Evolutionary conservation across 306 rosid genomes (phyloP), one percentile per base, ranked within the genome.

Genomic region (Lathyrus aphaca): DNA sequence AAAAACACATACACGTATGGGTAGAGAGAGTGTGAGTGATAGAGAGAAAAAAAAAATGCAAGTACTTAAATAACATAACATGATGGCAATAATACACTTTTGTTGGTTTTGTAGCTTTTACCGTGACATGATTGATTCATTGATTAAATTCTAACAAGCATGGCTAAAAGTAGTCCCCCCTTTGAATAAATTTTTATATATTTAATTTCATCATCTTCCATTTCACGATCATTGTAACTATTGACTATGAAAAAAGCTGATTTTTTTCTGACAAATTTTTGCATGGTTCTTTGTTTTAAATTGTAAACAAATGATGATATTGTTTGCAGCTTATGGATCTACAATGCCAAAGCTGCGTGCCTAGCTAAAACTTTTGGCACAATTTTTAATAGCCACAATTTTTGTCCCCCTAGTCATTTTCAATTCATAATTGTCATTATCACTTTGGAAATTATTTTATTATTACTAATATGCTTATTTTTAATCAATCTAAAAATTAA

Each of bases 71-170:
- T 54, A 75, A 61, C 75, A 67, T 54, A 77, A 60, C 71, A 69
- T 86, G 54, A 85, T 83, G 85, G 77, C 82, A 76, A 72, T 66
- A 39, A 77, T 80, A 79, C 82, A 75, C 82, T 82, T 70, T 38
- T 76, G 59, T 48, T 69, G 55, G 68, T 71, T 85, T 83, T 84
- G 75, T 81, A 78, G 80, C 79, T 81, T 54, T 82, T 54, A 83
- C 92, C 74, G 69, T 81, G 74, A 68, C 79, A 86, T 92, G 85
- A 89, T 92, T 88, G 87, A 86, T 66, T 37, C 83, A 80, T 79
- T 80, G 86, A 87, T 89, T 83, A 82, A 80, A 65, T 21, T 72
- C 78, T 60, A 86, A 64, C 60, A 71, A 63, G 82, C 82, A 81
- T 73, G 81, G 74, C 12, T 48, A 48, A 44, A 44, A 44, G 49